Conservation (phyloP, 2,329 filamentous ascomycete genomes). For the Ceratocystis ficicola region DNA sequence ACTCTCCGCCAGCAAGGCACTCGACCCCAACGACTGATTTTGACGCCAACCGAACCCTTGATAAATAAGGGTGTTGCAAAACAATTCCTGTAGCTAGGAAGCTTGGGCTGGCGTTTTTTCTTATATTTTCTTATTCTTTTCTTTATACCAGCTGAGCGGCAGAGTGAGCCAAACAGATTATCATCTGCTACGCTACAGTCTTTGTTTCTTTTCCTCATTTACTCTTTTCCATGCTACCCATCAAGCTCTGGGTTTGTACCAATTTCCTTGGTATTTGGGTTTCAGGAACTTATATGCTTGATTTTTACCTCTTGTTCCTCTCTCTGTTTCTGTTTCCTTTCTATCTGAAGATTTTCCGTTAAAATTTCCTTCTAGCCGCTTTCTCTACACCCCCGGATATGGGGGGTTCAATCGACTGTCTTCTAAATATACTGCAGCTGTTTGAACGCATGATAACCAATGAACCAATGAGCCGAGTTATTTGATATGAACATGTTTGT, state of each 20-base stretch:
- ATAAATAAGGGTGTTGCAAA: conserved; percentile 8
- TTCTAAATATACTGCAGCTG: no score
- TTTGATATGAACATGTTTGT: no score
- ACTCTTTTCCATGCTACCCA: not conserved
- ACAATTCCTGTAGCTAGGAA: not conserved
- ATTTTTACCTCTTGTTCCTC: not conserved
- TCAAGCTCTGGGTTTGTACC: not conserved
- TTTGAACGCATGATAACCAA: no score
- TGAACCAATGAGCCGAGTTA: no score
- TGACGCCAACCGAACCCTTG: conserved; percentile 18
- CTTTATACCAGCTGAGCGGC: conserved; percentile 10
- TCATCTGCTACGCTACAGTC: conserved; percentile 14
- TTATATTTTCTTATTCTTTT: not conserved
- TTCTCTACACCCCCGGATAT: no score
- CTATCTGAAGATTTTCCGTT: not conserved
- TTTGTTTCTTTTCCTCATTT: conserved; percentile 13
- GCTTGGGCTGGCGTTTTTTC: not conserved
- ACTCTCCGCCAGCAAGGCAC: conserved; percentile 38
- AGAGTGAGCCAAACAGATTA: conserved; percentile 17
- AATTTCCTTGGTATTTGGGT: conserved; percentile 10
- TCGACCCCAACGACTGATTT: conserved; percentile 15
- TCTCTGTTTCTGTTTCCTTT: conserved; percentile 1
- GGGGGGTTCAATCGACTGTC: no score
- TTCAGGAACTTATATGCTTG: not conserved
- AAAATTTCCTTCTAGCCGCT: no score